Evolutionary conservation across 116 monocot genomes (phyloP), one percentile per base, ranked within the genome.

Genomic region (Posidonia oceanica): DNA sequence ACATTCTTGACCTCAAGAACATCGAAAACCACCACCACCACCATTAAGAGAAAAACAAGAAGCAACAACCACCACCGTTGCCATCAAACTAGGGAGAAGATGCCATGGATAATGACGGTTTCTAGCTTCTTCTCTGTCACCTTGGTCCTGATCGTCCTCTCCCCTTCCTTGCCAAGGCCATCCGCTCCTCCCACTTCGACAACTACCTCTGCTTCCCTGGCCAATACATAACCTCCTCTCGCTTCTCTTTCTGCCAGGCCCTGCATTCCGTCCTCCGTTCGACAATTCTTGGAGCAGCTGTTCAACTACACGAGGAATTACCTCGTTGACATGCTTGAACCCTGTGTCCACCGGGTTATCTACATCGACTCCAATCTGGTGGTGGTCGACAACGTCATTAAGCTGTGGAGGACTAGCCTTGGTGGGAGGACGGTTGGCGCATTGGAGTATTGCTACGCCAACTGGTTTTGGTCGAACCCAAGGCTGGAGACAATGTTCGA

Each of bases 161-260:
- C 90, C n/a, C 94, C 94, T 18, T 94, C 94, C 12, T 74, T 94
- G 91, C 91, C 52, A 91, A 95, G 76, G 94, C 91, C 66, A 95
- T 95, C 87, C 82, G 89, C 51, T 89, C 93, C 44, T 87, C 93
- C 39, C 80, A 84, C 59, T 81, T 86, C 59, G 85, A 87, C 41
- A 57, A 63, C 60, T 75, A 83, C 54, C 85, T 87, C 66, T 80
- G 69, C 48, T 56, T 65, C 52, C 65, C 73, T 55, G 39, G 21
- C 15, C 58, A 38, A 15, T 12, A 41, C 40, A 44, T 7, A 37
- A 10, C 57, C 5, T 18, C 69, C 23, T 61, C 69, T 36, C 60
- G 14, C 0, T 70, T 71, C 41, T 59, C 72, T 63, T 90, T 86
- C 82, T 82, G 86, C 38, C 69, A 66, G n/a, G 77, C n/a, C 80